Base-by-base conservation (phyloP, 2,329 filamentous ascomycete genomes). In the Paraphoma sp. region DNA sequence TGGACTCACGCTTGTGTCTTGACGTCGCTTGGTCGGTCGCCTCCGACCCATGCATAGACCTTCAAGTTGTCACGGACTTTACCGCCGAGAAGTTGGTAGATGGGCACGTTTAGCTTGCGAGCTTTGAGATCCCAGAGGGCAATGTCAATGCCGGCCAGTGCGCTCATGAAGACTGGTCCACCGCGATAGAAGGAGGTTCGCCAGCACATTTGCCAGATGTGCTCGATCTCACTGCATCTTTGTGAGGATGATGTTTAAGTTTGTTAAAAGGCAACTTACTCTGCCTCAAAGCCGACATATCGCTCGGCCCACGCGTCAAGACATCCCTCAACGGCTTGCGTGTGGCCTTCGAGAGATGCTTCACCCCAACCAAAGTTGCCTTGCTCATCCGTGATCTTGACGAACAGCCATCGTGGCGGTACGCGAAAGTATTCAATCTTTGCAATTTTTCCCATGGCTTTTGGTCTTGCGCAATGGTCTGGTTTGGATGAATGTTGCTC, bases 11-110 rank as follows among this genome's bases (percentile, higher is more conserved):
- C 89, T 66, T 87, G 85, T 2, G 68, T 70, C 65, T 87, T 85
- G 2, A 93, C 84, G 63, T 92, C 89, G 7, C 78, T 74, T 0
- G 90, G 90, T 4, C 89, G 79, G 63, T 92, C 89, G 3, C 90
- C 90, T 3, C 90, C 90, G 55, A 93, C 92, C 89, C 90, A 92
- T 12, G 87, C 87, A 68, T 92, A 93, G 0, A 93, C 89, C 59
- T 86, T 86, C 11, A 91, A 77, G 66, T 87, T 89, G 60, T 87
- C 81, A 44, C 90, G 82, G 1, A 93, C 84, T 56, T 91, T 91
- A 4, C 90, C 91, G 4, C 91, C 91, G 0, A 93, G 82, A 0
- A 94, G 80, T 62, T 92, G 84, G 67, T 92, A 88, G 46, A 93
- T 84, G 0, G 90, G 90, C 0, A 92, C 86, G 7, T 84, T 83